Percentiles rank a stretch among this genome's conserved stretches.
phyloP scores from a whole-genome alignment of 495 filamentous ascomycete species.

The Xylaria nigripes region DNA sequence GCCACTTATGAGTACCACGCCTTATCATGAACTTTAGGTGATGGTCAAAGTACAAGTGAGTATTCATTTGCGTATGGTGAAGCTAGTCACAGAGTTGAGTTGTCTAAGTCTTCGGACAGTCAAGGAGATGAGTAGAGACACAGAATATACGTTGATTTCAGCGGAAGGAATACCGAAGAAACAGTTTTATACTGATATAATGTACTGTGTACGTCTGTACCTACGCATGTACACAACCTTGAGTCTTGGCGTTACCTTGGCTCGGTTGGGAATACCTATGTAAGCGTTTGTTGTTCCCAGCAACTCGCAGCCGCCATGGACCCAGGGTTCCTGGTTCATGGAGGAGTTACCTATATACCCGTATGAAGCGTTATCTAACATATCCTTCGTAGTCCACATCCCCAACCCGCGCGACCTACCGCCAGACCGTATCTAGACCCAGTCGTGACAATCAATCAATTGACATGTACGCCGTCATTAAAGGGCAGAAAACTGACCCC shows the following conservation, averaged over 20 bases:
- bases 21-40: too few species aligned
- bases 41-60: too few species aligned
- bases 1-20: too few species aligned
- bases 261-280: background rate
- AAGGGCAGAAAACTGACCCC: slow-evolving; percentile 14
- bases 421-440: slow-evolving; percentile 14
- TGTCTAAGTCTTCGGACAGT: too few species aligned
- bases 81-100: too few species aligned
- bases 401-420: slow-evolving; percentile 6
- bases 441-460: slow-evolving; percentile 14
- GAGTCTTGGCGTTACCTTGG: background rate
- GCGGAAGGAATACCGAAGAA: too few species aligned
- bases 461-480: slow-evolving; percentile 20
- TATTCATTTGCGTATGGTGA: too few species aligned
- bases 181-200: too few species aligned
- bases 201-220: too few species aligned
- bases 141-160: too few species aligned
- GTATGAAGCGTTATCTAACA: slow-evolving; percentile 23
- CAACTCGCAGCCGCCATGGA: background rate
- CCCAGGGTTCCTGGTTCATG: background rate
- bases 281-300: background rate
- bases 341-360: slow-evolving; percentile 21
- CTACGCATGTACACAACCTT: too few species aligned
- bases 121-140: too few species aligned
- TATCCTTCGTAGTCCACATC: slow-evolving; percentile 17